These are phyloP conservation scores for Nakaseomyces nivariensis DNA, from an alignment of 1,139 yeast genomes.

Conservation along the genomic window DNA sequence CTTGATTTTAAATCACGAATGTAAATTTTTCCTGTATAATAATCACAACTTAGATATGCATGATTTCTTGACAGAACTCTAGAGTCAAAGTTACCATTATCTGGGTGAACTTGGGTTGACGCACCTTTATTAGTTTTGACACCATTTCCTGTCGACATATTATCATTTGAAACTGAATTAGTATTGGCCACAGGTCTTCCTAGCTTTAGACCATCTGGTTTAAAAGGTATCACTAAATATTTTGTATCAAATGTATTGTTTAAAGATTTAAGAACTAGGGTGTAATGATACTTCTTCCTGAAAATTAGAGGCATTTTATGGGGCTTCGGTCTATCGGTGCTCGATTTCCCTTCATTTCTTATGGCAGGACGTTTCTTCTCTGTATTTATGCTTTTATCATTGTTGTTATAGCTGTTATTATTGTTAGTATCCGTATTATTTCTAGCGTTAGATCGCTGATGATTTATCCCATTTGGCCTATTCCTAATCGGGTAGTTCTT, in stretches of 20 bases:
- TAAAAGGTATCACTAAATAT: slow-evolving; percentile 65
- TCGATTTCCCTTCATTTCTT: neutral
- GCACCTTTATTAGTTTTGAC: slow-evolving; percentile 34
- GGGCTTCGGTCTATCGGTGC: neutral
- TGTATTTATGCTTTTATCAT: neutral
- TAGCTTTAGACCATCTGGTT: slow-evolving; percentile 74
- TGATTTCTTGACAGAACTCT: slow-evolving; percentile 86
- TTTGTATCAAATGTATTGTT: slow-evolving; percentile 79
- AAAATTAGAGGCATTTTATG: neutral
- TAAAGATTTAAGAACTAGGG: slow-evolving; percentile 61
- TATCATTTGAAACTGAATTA: slow-evolving; percentile 28
- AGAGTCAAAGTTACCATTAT: slow-evolving; percentile 89
- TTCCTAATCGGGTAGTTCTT: neutral
- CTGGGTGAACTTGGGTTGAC: slow-evolving; percentile 35
- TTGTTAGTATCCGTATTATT: neutral
- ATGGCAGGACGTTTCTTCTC: neutral
- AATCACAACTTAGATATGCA: slow-evolving; percentile 76
- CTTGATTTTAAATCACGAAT: slow-evolving; percentile 80
- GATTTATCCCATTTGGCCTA: neutral
- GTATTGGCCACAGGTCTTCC: slow-evolving; percentile 67
- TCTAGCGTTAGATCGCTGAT: neutral
- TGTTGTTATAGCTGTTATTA: neutral
- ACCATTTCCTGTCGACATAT: slow-evolving; percentile 6
- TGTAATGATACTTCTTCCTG: slow-evolving; percentile 31
- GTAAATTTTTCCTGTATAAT: slow-evolving; percentile 53